Evolutionary conservation across 208 protist genomes (phyloP), one percentile per base, ranked within the genome.

Genomic region (Crithidia sp.): DNA sequence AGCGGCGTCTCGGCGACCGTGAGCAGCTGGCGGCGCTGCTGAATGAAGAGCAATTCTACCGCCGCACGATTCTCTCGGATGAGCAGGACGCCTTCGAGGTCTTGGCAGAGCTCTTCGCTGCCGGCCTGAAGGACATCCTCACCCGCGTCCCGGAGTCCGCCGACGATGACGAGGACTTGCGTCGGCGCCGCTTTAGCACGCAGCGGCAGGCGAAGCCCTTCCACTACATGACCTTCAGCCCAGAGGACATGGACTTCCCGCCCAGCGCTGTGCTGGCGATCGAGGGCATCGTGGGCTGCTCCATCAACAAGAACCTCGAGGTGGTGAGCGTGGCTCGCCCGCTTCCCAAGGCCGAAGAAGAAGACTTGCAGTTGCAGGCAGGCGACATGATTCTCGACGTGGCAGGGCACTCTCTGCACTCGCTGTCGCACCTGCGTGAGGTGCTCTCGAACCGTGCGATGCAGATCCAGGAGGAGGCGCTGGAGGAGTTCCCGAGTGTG

Each of bases 341-440:
- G 39, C 82, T 95, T 9, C 85, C 88, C 49, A 90, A 88, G 71
- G 85, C 79, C 28, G 82, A 83, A 67, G 83, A 87, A 57, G 87
- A 89, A 50, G 81, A 87, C 14, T 74, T 93, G 63, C 88, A 94
- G 86, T 84, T 95, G 69, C 91, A 94, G 81, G 91, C 91, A 9
- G 88, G 88, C 3, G 91, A 95, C 60, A 95, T 95, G 91, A 95
- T 95, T 61, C 84, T 95, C 17, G 91, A 95, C 63, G 86, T 93
- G 39, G 82, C 91, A 0, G 91, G 91, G 9, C 87, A 92, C 74
- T 91, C 86, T 10, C 82, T 95, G 43, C 91, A 95, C 79, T 93
- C 88, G 12, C 73, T 95, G 12, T 95, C 91, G 7, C 91, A 95
- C 84, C 81, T 95, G 43, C 88, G 89, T 47, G 88, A 95, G 78